Base-by-base conservation (phyloP, 2,329 filamentous ascomycete genomes). In the Didymella pinodella region DNA sequence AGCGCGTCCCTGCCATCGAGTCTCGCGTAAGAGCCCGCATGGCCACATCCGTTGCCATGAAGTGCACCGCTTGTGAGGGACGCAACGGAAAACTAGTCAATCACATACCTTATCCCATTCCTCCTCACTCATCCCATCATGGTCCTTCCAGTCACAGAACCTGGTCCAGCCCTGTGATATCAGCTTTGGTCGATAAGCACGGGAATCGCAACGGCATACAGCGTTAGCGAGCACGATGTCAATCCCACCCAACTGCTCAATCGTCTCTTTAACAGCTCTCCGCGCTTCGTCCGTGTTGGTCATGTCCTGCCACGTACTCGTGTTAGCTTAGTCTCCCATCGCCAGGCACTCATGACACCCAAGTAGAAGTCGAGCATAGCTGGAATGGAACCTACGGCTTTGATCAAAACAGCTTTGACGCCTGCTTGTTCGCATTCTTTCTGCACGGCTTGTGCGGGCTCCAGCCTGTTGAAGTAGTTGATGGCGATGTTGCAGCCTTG, bases 191-290 rank as follows among this genome's bases (percentile, higher is more conserved):
- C 43, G 18, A 29, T 16, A 14, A 18, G 4, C 10, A 14, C 7
- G 16, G 32, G 6, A 6, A n/a, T n/a, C 5, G 10, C 2, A 3
- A 2, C 7, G 7, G 29, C 36, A 74, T 81, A 46, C 68, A 87
- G 89, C 90, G 75, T 95, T 95, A 2, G 89, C 90, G 68, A 94
- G 86, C 45, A 95, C 81, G 40, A 92, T 83, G 77, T 95, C 91
- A n/a, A 95, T 75, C 1, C 88, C 86, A 4, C 88, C 90, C 63
- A 92, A 81, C n/a, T 76, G 77, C 26, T 82, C 77, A 47, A 88
- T 81, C 1, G 86, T 84, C 44, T 88, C 82, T 18, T 83, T 76
- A 0, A 93, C 85, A 0, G 88, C 81, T 0, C 80, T 79, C 48
- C 80, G 75, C 62, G 90, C 86, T 26, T 90, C 89, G 1, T 78